These are phyloP conservation scores for Phytopythium chamaehyphon DNA, from an alignment of 352 stramenopile genomes.

Conservation along the genomic window DNA sequence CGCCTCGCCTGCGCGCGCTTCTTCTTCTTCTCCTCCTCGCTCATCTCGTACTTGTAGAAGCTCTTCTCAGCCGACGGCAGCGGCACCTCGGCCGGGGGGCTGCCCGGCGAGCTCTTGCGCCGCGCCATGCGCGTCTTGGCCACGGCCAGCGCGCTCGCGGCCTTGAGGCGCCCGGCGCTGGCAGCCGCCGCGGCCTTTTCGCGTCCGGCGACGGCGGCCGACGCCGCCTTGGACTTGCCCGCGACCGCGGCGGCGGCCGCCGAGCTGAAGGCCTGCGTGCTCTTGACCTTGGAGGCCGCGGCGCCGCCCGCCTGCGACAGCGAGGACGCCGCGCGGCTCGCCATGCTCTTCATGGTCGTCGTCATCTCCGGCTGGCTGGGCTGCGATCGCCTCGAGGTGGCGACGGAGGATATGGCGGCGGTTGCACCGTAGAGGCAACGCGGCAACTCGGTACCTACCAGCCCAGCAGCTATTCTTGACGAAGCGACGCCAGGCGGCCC, in stretches of 20 bases:
- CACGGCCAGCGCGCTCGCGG: constrained; percentile 41
- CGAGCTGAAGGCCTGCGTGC: constrained; percentile 55
- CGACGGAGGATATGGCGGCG: too few species aligned
- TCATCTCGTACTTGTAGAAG: constrained; percentile 84
- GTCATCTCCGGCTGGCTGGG: too few species aligned
- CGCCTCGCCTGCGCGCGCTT: constrained; percentile 62
- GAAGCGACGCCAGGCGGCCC: too few species aligned
- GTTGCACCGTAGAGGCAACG: too few species aligned
- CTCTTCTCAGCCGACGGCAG: constrained; percentile 53
- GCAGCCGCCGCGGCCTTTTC: constrained; percentile 47
- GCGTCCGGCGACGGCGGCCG: constrained; percentile 47
- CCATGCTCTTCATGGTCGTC: constrained; percentile 50
- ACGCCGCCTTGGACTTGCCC: constrained; percentile 43
- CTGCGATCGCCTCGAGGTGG: too few species aligned
- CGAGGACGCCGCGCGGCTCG: constrained; percentile 69
- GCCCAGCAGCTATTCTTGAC: too few species aligned
- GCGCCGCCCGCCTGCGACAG: constrained; percentile 58
- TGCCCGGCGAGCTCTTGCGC: constrained; percentile 17
- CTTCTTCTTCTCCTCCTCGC: constrained; percentile 69
- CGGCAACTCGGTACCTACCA: too few species aligned
- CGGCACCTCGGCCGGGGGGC: constrained; percentile 13
- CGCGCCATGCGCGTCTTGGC: constrained; percentile 54
- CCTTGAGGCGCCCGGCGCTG: constrained; percentile 47
- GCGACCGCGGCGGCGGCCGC: constrained; percentile 35
- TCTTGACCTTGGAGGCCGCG: constrained; percentile 54